Evolutionary conservation across 2,329 filamentous ascomycete genomes (phyloP).

Genomic region (Cordyceps cateniannulata): DNA sequence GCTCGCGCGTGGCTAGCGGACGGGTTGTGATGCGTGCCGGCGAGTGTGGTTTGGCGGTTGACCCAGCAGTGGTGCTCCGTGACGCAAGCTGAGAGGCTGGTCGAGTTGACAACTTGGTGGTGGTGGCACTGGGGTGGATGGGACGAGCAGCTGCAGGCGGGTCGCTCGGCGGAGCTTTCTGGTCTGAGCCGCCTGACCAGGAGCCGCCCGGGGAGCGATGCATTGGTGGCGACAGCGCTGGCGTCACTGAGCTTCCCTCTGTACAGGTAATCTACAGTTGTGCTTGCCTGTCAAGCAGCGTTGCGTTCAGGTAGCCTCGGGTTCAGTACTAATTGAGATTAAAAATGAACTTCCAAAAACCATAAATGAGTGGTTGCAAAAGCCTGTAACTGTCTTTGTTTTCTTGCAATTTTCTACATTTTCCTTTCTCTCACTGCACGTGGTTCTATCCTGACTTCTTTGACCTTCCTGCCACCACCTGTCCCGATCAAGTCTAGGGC

Average conservation of each 20-base stretch:
- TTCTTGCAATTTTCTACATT: not conserved
- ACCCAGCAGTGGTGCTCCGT: conserved; percentile 6
- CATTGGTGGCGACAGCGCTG: no score
- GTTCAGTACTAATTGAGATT: no score
- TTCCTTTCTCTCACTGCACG: not conserved
- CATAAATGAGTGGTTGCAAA: no score
- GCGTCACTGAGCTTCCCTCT: no score
- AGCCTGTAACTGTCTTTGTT: no score
- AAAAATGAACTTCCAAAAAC: no score
- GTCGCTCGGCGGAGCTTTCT: conserved; percentile 2
- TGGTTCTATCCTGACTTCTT: no score
- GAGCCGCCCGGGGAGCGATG: no score
- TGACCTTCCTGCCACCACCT: not conserved
- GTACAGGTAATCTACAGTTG: no score
- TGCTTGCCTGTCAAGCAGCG: no score
- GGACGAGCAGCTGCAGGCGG: not conserved
- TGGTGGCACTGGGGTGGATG: not conserved
- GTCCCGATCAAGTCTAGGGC: conserved; percentile 10
- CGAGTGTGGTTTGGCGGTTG: not conserved
- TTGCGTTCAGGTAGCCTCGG: no score
- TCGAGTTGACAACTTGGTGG: not conserved
- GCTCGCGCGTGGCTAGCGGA: not conserved
- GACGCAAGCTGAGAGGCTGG: conserved; percentile 14
- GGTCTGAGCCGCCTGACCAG: not conserved
- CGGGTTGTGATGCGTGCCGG: not conserved